A percentile compares a stretch with the other conserved stretches of the same genome.
phyloP scores from a whole-genome alignment of 345 rosid species.

The Eutrema yunnanense region DNA sequence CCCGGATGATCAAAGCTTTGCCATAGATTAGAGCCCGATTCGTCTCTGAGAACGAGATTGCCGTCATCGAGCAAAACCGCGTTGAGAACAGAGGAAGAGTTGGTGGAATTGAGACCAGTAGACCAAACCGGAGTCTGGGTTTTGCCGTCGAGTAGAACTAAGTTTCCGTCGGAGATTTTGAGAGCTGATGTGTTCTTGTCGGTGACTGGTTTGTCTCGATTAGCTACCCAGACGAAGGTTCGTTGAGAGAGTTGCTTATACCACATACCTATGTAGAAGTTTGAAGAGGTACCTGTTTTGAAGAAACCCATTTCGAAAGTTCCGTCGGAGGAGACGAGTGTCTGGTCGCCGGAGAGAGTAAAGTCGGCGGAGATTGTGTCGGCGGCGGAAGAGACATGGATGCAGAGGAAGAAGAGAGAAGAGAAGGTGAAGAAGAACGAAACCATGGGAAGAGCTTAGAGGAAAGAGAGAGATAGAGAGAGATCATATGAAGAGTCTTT shows the following conservation, averaged over 20 bases:
- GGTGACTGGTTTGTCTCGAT: slow-evolving; percentile 52
- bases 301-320: slow-evolving; percentile 66
- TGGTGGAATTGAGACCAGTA: slow-evolving; percentile 39
- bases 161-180: slow-evolving; percentile 55
- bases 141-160: slow-evolving; percentile 49
- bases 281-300: slow-evolving; percentile 45
- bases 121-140: slow-evolving; percentile 52
- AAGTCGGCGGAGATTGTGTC: slow-evolving; percentile 46
- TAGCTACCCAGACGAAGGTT: slow-evolving; percentile 72
- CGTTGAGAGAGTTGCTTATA: slow-evolving; percentile 31
- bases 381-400: slow-evolving; percentile 34
- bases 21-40: slow-evolving; percentile 38
- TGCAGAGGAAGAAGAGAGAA: slow-evolving; percentile 14
- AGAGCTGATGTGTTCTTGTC: slow-evolving; percentile 39
- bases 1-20: slow-evolving; percentile 69
- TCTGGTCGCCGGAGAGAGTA: slow-evolving; percentile 54
- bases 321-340: slow-evolving; percentile 45
- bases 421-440: slow-evolving; percentile 10
- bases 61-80: slow-evolving; percentile 56
- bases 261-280: slow-evolving; percentile 71
- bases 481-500: slow-evolving; percentile 1
- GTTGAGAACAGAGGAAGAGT: slow-evolving; percentile 21
- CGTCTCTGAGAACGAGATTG: slow-evolving; percentile 50
- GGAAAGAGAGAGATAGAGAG: neutral
- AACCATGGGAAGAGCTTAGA: slow-evolving; percentile 8